phyloP scores from a whole-genome alignment of 106 monocot species.

The Hemerocallis citrina region DNA sequence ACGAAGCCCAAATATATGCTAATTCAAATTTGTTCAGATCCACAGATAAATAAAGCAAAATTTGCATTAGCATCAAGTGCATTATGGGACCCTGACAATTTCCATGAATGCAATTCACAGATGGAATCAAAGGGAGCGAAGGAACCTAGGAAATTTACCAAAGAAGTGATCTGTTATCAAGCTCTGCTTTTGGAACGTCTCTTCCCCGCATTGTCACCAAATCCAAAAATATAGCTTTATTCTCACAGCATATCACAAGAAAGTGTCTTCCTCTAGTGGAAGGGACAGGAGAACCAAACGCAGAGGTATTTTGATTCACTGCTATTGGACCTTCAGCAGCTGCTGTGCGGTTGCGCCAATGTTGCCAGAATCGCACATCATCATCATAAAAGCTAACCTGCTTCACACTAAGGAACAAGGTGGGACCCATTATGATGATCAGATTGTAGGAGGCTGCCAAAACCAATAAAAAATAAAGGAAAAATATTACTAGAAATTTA shows the following conservation, averaged over 20 bases:
- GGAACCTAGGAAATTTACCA: conserved; percentile 42
- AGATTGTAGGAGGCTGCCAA: conserved; percentile 7
- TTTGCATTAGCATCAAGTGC: too few relatives aligned
- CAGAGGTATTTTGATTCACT: conserved; percentile 59
- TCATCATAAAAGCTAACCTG: conserved; percentile 96
- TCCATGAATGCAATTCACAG: too few relatives aligned
- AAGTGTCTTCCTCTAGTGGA: conserved; percentile 97
- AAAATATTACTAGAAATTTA: background rate
- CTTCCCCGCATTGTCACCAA: conserved; percentile 97
- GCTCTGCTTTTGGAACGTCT: conserved; percentile 94
- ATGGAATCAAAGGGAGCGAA: too few relatives aligned
- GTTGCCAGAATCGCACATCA: conserved; percentile 93
- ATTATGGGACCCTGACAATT: too few relatives aligned
- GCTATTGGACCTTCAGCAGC: conserved; percentile 82
- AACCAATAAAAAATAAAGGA: background rate
- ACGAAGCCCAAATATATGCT: too few relatives aligned
- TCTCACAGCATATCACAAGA: conserved; percentile 97
- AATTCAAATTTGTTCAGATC: too few relatives aligned
- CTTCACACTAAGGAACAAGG: conserved; percentile 65
- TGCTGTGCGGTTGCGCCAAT: conserved; percentile 80
- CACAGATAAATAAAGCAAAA: too few relatives aligned
- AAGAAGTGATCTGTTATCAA: conserved; percentile 93
- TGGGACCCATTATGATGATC: background rate
- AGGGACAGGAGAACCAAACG: conserved; percentile 69
- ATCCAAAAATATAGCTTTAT: conserved; percentile 96